A percentile compares a stretch with the other conserved stretches of the same genome.
phyloP scores from a whole-genome alignment of 257 asterid genomes.

The Solanum piurae region DNA sequence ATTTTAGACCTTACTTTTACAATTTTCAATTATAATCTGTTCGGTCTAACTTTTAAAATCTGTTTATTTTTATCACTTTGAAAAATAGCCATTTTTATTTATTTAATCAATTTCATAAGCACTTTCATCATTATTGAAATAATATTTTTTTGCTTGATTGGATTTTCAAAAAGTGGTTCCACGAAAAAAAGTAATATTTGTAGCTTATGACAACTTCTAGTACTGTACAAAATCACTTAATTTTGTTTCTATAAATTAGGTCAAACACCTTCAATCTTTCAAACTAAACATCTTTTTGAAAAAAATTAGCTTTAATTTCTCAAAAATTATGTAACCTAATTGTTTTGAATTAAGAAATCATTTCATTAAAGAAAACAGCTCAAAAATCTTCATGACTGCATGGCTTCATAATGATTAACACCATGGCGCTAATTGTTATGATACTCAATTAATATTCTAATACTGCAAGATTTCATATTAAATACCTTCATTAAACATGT shows the following conservation, averaged over 20 bases:
- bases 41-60: not conserved
- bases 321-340: not conserved
- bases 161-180: not conserved
- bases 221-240: not conserved
- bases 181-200: not conserved
- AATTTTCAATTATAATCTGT: not conserved
- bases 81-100: not conserved
- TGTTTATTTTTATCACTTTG: not conserved
- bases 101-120: not conserved
- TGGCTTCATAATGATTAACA: not conserved
- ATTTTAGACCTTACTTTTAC: not conserved
- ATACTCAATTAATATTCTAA: not conserved
- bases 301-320: not conserved
- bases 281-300: not conserved
- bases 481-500: not conserved
- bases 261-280: not conserved
- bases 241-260: not conserved
- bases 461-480: not conserved
- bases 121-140: not conserved
- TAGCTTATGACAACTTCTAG: not conserved
- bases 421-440: not conserved
- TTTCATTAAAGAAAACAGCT: not conserved
- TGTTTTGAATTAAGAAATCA: not conserved
- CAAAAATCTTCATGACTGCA: not conserved
- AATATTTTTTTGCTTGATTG: not conserved